phyloP scores from a whole-genome alignment of 371 early-diverging fungal genomes.

The Nematocida minor region DNA sequence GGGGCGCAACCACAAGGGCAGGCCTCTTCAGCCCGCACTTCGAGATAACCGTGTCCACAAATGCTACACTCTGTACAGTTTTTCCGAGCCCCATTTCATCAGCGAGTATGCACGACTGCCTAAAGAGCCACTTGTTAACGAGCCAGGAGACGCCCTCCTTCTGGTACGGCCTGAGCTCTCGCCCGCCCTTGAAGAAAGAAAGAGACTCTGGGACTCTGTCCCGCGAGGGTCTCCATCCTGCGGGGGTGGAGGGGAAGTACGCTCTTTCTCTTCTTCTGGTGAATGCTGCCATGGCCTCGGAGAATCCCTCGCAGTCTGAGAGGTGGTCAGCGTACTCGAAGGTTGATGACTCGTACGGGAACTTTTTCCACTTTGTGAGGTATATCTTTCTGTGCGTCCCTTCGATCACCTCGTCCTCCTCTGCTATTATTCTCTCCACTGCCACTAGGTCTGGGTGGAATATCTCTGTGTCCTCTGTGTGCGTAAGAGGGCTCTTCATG shows the following conservation, averaged over 20 bases:
- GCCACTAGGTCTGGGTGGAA: constrained; percentile 60
- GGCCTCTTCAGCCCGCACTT: constrained; percentile 70
- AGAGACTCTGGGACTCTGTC: constrained; percentile 48
- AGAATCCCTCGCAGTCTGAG: constrained; percentile 62
- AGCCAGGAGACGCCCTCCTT: constrained; percentile 93
- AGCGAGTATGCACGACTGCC: constrained; percentile 91
- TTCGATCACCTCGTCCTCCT: constrained; percentile 45
- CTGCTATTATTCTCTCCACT: constrained; percentile 62
- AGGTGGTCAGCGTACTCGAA: constrained; percentile 75
- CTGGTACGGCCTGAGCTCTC: constrained; percentile 82
- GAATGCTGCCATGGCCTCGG: constrained; percentile 64
- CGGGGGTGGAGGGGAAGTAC: constrained; percentile 41
- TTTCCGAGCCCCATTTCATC: constrained; percentile 99
- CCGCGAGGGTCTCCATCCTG: constrained; percentile 63
- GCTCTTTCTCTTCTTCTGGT: constrained; percentile 52
- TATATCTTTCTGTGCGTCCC: constrained; percentile 59
- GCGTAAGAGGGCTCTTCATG: constrained; percentile 16
- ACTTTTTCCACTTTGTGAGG: constrained; percentile 79
- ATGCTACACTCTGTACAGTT: constrained; percentile 90
- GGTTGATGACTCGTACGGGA: constrained; percentile 77
- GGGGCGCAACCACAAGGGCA: constrained; percentile 90
- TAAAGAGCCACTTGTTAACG: constrained; percentile 86
- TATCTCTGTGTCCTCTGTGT: constrained; percentile 12
- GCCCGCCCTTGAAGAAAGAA: constrained; percentile 32
- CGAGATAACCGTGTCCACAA: constrained; percentile 77